Base-by-base conservation (phyloP, 257 asterid species). In the Eustoma russellianum region DNA sequence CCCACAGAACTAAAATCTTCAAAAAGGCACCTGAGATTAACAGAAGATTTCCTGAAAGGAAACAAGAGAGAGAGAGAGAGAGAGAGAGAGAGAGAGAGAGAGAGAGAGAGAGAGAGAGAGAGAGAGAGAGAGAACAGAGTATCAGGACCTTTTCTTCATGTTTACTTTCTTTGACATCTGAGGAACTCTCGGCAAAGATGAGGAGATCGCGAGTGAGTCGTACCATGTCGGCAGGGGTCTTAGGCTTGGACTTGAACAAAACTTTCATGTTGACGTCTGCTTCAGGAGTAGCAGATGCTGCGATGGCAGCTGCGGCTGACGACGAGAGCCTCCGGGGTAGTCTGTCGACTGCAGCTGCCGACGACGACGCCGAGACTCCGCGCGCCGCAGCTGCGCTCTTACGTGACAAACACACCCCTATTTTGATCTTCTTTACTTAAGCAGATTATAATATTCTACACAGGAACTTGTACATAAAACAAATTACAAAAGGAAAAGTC, bases 131-230 rank as follows among this genome's bases (percentile, higher is more conserved):
- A n/a, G 30, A 0, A 24, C 3, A 24, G 30, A 24, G 30, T 4
- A 24, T 24, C 7, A 7, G 4, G 8, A 89, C 94, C 94, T 87
- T 87, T 33, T 88, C 98, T 2, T 88, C 97, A 24, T 93, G 94
- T 64, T 92, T 90, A 72, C 70, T 70, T 61, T 85, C 98, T 62
- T 83, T 83, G 33, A 72, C 49, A 44, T 87, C 95, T 10, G 68
- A 54, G 14, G 48, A 76, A 8, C 71, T 77, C 59, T 88, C 91
- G 12, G 47, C 66, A 14, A 71, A 74, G 52, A 83, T 48, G 68
- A 92, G 99, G 33, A 88, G 88, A 67, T 92, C 97, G 41, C 99
- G 93, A 13, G 97, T 62, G 62, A 74, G 94, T 10, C 97, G 78
- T 51, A 92, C 99, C 56, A 85, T 33, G 78, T 92, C 97, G 50